phyloP scores from a whole-genome alignment of 2,329 filamentous ascomycete species.

The Penicillium sp. region DNA sequence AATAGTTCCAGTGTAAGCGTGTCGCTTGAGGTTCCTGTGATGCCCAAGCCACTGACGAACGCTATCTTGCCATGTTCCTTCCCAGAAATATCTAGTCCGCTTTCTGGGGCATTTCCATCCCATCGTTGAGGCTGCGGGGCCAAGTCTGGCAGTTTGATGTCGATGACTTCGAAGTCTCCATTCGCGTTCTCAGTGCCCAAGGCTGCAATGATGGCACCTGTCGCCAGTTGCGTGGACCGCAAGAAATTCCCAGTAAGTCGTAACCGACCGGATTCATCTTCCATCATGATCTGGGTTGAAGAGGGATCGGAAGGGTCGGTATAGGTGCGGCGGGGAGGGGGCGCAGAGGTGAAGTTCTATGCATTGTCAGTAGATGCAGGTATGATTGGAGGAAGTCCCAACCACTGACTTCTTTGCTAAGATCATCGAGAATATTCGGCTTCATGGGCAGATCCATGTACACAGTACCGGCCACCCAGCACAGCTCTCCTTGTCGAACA shows the following conservation, averaged over 20 bases:
- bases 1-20: slow-evolving; percentile 72
- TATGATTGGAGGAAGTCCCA: not conserved
- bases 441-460: slow-evolving; percentile 98
- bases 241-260: slow-evolving; percentile 70
- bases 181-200: slow-evolving; percentile 90
- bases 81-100: slow-evolving; percentile 43
- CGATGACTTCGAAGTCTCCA: slow-evolving; percentile 88
- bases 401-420: slow-evolving; percentile 74
- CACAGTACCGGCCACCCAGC: slow-evolving; percentile 90
- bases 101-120: slow-evolving; percentile 47
- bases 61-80: slow-evolving; percentile 63
- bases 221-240: slow-evolving; percentile 69
- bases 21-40: slow-evolving; percentile 73
- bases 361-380: slow-evolving; percentile 11
- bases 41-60: slow-evolving; percentile 81
- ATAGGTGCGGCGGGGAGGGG: slow-evolving; percentile 73
- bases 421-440: slow-evolving; percentile 91
- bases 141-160: slow-evolving; percentile 83
- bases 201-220: slow-evolving; percentile 89
- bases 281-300: slow-evolving; percentile 70
- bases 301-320: slow-evolving; percentile 49
- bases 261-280: slow-evolving; percentile 91
- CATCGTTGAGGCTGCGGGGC: slow-evolving; percentile 77
- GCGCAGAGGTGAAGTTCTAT: slow-evolving; percentile 84
- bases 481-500: slow-evolving; percentile 89